These are phyloP conservation scores for Davidsoniella virescens DNA, from an alignment of 2,329 filamentous ascomycete genomes.

Conservation along the genomic window DNA sequence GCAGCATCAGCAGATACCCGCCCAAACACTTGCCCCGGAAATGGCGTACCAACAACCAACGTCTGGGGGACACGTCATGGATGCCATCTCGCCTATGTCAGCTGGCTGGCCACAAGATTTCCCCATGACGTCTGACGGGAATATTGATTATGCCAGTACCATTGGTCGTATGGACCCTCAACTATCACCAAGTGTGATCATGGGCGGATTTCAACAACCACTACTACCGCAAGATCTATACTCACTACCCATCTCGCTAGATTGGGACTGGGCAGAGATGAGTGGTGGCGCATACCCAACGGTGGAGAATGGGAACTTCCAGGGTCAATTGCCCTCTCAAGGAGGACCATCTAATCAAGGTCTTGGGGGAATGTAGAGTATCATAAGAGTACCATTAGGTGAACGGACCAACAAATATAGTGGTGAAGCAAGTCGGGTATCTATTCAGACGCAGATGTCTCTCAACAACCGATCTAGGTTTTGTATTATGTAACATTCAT, in stretches of 20 bases:
- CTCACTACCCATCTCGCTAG: conserved; percentile 88
- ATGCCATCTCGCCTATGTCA: conserved; percentile 16
- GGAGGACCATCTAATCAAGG: too few relatives aligned
- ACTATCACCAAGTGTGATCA: conserved; percentile 14
- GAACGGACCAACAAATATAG: too few relatives aligned
- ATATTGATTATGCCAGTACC: conserved; percentile 2
- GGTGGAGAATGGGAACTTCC: conserved; percentile 44
- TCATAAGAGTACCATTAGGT: background rate
- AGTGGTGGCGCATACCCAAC: conserved; percentile 47
- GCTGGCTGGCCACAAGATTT: conserved; percentile 34
- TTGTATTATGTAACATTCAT: too few relatives aligned
- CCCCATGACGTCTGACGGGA: conserved; percentile 17
- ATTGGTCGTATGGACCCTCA: conserved; percentile 15
- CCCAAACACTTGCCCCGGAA: conserved; percentile 3
- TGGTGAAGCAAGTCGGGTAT: too few relatives aligned
- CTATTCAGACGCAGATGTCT: too few relatives aligned
- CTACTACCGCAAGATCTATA: conserved; percentile 87
- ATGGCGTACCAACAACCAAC: conserved; percentile 8
- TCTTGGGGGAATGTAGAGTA: background rate
- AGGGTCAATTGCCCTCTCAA: conserved; percentile 4
- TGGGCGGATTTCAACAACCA: conserved; percentile 55
- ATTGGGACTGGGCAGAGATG: conserved; percentile 68
- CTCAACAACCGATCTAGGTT: too few relatives aligned
- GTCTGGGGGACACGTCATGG: conserved; percentile 3
- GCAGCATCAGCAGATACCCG: conserved; percentile 1